phyloP scores from a whole-genome alignment of 768 basidiomycete genomes.

The Boletus sp. region DNA sequence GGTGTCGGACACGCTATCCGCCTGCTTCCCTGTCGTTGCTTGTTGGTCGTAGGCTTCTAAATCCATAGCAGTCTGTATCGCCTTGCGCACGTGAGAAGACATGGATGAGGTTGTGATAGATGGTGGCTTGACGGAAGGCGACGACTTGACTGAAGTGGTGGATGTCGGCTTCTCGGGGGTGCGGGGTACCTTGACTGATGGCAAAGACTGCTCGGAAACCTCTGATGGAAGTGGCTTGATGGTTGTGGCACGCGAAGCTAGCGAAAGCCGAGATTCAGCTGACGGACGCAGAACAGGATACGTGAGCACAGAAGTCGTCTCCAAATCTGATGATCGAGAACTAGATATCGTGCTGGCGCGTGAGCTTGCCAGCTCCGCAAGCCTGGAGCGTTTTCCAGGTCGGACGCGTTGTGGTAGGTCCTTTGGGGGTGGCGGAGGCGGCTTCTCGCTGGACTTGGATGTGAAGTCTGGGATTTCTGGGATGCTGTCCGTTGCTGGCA shows the following conservation, averaged over 20 bases:
- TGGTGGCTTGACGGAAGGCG: conserved; percentile 22
- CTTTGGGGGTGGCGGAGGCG: conserved; percentile 24
- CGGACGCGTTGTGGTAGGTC: conserved; percentile 23
- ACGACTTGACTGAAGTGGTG: conserved; percentile 24
- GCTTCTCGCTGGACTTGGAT: conserved; percentile 42
- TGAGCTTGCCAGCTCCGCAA: conserved; percentile 66
- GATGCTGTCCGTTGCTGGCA: conserved; percentile 45
- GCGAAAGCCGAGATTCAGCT: conserved; percentile 45
- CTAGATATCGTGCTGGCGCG: conserved; percentile 50
- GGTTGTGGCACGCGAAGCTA: conserved; percentile 26
- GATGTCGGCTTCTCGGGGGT: conserved; percentile 14
- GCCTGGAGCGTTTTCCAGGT: conserved; percentile 53
- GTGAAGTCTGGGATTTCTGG: conserved; percentile 54
- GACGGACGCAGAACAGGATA: conserved; percentile 71
- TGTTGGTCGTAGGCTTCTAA: conserved; percentile 51
- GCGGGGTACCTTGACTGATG: conserved; percentile 23
- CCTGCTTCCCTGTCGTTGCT: conserved; percentile 3
- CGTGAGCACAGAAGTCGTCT: conserved; percentile 64
- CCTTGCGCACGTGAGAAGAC: conserved; percentile 59
- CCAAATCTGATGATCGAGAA: conserved; percentile 52
- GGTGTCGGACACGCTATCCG: conserved; percentile 14
- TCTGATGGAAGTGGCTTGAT: conserved; percentile 12
- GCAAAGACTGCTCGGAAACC: conserved; percentile 16
- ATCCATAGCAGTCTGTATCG: conserved; percentile 64
- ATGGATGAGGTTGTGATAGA: conserved; percentile 44